Evolutionary conservation across 1,139 yeast genomes (phyloP).

Genomic region (Hemisphaericaspora xylanilytica): DNA sequence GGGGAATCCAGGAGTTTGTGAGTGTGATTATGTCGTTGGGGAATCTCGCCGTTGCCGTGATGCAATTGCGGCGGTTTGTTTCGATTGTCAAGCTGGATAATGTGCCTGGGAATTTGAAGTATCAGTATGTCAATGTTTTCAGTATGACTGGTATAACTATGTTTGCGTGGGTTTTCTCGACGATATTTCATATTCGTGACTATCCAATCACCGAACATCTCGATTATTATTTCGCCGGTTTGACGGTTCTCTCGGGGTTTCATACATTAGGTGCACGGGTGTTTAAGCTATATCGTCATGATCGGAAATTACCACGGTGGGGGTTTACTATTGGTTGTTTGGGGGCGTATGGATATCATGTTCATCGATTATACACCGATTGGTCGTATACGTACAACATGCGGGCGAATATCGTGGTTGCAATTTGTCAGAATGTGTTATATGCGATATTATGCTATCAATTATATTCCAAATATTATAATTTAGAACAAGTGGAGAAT

Average conservation of each 20-base stretch:
- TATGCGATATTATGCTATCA: constrained; percentile 32
- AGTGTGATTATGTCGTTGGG: constrained; percentile 80
- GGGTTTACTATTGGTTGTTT: constrained; percentile 44
- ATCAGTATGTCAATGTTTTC: constrained; percentile 40
- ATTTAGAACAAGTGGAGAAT: constrained; percentile 19
- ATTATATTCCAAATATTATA: constrained; percentile 34
- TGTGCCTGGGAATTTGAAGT: constrained; percentile 11
- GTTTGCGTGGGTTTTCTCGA: constrained; percentile 84
- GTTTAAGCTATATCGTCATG: constrained; percentile 50
- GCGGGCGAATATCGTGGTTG: constrained; percentile 82
- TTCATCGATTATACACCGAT: constrained; percentile 61
- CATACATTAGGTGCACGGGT: constrained; percentile 63
- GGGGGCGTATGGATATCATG: constrained; percentile 57
- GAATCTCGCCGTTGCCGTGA: constrained; percentile 71
- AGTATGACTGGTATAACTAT: constrained; percentile 56
- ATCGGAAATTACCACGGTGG: constrained; percentile 24
- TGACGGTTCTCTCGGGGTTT: constrained; percentile 77
- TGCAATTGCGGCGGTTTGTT: constrained; percentile 49
- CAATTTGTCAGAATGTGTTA: constrained; percentile 66
- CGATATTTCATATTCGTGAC: constrained; percentile 88
- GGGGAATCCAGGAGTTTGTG: constrained; percentile 80
- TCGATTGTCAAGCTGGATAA: constrained; percentile 15
- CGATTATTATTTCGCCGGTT: constrained; percentile 92
- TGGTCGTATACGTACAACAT: constrained; percentile 95
- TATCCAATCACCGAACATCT: constrained; percentile 72